Evolutionary conservation across 345 rosid genomes (phyloP).

Genomic region (Sonneratia caseolaris): DNA sequence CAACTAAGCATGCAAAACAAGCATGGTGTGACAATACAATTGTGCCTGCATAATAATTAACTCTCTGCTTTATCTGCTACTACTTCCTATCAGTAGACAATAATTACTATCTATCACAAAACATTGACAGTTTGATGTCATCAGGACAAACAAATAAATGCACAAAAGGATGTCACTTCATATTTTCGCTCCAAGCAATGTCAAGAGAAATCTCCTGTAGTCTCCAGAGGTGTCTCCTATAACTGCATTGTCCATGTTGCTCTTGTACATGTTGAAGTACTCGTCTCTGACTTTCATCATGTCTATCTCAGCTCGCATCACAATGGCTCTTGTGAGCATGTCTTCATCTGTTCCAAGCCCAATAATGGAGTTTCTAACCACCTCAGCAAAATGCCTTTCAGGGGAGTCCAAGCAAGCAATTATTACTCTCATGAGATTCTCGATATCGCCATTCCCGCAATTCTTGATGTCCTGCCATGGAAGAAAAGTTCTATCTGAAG

Average conservation of each 20-base stretch:
- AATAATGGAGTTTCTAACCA: slow-evolving; percentile 36
- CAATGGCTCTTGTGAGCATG: slow-evolving; percentile 62
- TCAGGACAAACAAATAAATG: neutral
- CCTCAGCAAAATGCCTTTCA: slow-evolving; percentile 82
- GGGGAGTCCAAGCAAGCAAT: slow-evolving; percentile 55
- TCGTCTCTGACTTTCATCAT: slow-evolving; percentile 57
- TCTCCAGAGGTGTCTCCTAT: slow-evolving; percentile 69
- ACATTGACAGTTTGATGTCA: neutral
- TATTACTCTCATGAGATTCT: slow-evolving; percentile 34
- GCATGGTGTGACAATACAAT: too few relatives aligned
- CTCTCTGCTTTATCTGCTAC: too few relatives aligned
- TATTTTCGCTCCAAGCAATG: slow-evolving; percentile 49
- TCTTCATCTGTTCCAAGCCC: slow-evolving; percentile 89
- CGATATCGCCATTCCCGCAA: slow-evolving; percentile 45
- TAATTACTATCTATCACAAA: too few relatives aligned
- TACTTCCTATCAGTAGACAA: too few relatives aligned
- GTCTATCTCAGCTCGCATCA: slow-evolving; percentile 73
- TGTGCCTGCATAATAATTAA: too few relatives aligned
- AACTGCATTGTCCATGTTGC: slow-evolving; percentile 51
- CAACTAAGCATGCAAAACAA: too few relatives aligned
- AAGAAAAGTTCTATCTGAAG: neutral
- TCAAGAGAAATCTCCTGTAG: slow-evolving; percentile 49
- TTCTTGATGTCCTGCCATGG: slow-evolving; percentile 43
- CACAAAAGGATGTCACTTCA: neutral
- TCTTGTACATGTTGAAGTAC: slow-evolving; percentile 38